Base-by-base conservation (phyloP, 352 stramenopile species). In the Phytophthora meadii region DNA sequence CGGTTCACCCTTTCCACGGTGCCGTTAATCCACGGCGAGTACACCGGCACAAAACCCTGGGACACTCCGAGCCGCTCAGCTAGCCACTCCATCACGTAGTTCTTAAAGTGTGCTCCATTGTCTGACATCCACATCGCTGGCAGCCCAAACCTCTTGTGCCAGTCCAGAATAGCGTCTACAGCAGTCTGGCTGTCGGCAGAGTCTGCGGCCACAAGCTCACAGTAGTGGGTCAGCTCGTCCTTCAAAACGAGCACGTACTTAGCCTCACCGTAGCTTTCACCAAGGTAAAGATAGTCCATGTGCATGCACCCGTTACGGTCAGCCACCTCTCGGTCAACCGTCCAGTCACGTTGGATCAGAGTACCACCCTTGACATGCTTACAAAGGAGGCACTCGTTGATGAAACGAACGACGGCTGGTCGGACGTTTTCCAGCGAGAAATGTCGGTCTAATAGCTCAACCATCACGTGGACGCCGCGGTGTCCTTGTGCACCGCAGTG, bases 351-450 rank as follows among this genome's bases (percentile, higher is more conserved):
- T 5, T 47, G 11, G 15, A 68, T 52, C 11, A 68, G 0, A 1
- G 1, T n/a, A 4, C 32, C 60, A 10, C 51, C 52, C 36, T 57
- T 68, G 3, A 55, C 49, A 22, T 61, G 59, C 34, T 67, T 60
- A 8, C 59, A 68, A 0, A 67, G 12, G 0, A 67, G 55, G 11
- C 50, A 61, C 5, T 24, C 14, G 50, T 55, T 67, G n/a, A 64
- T 42, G 10, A 67, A 67, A 0, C 59, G 59, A 1, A 17, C 25
- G 1, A 45, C 41, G 1, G n/a, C n/a, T 7, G 49, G 50, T 0
- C 41, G 40, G 17, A 42, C 37, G 15, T 42, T 54, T 12, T 19
- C 19, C 41, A 66, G 24, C 19, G 17, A 10, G 19, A 64, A 67
- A 28, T 49, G 19, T 1, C 42, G 41, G 22, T 67, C 42, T 4